phyloP scores from a whole-genome alignment of 2,329 filamentous ascomycete genomes.

The Penicillium hordei region DNA sequence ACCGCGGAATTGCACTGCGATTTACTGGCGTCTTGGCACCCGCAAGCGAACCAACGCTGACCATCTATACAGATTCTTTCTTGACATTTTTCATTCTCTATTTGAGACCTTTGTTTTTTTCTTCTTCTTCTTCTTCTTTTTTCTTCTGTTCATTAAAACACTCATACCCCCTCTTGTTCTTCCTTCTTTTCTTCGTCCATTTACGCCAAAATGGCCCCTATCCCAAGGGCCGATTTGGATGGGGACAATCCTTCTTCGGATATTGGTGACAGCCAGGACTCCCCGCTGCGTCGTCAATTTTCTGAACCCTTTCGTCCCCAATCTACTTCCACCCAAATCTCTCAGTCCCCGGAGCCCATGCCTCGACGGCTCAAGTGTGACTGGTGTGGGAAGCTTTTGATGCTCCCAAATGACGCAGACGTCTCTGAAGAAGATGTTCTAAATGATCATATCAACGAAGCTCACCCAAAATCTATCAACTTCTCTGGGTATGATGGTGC shows the following conservation, averaged over 20 bases:
- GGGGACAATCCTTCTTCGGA: slow-evolving; percentile 39
- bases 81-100: slow-evolving; percentile 11
- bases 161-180: slow-evolving; percentile 4
- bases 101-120: slow-evolving; percentile 5
- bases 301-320: slow-evolving; percentile 38
- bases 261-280: slow-evolving; percentile 39
- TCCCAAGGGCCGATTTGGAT: slow-evolving; percentile 37
- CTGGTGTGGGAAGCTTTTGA: slow-evolving; percentile 40
- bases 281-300: slow-evolving; percentile 39
- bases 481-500: slow-evolving; percentile 17
- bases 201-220: slow-evolving; percentile 31
- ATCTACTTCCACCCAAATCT: slow-evolving; percentile 37
- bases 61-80: slow-evolving; percentile 28
- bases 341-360: slow-evolving; percentile 35
- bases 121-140: background rate
- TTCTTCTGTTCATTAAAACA: background rate
- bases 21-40: slow-evolving; percentile 35
- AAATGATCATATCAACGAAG: slow-evolving; percentile 34
- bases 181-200: slow-evolving; percentile 1
- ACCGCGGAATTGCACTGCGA: slow-evolving; percentile 17
- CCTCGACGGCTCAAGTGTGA: slow-evolving; percentile 33
- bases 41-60: slow-evolving; percentile 39
- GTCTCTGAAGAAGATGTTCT: slow-evolving; percentile 31
- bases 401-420: slow-evolving; percentile 26
- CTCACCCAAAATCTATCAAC: slow-evolving; percentile 35